Evolutionary conservation across 1,139 yeast species (phyloP).

Genomic region (Citeromyces hawaiiensis): DNA sequence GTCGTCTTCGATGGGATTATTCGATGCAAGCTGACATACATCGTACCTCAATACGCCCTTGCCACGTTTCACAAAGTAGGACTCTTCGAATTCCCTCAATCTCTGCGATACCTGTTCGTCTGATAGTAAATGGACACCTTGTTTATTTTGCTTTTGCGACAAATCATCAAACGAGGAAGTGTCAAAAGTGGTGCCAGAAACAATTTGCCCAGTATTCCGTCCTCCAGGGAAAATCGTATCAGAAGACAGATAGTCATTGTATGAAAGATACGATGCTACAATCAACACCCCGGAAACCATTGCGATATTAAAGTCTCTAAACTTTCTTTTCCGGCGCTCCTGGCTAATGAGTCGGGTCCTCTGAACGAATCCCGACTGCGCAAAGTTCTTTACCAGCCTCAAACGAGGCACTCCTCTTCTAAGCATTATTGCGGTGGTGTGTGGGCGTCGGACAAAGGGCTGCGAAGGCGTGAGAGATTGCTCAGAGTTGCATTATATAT

Average conservation of each 20-base stretch:
- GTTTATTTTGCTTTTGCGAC: conserved; percentile 24
- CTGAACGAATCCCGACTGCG: conserved; percentile 1
- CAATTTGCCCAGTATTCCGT: conserved; percentile 8
- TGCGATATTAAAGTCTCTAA: conserved; percentile 17
- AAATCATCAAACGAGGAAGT: conserved; percentile 31
- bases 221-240: conserved; percentile 13
- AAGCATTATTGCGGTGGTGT: neutral
- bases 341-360: neutral
- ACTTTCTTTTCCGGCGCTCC: conserved; percentile 11
- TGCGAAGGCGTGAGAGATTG: neutral
- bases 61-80: conserved; percentile 68
- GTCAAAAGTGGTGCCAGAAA: conserved; percentile 15
- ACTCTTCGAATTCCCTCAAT: conserved; percentile 66
- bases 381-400: neutral
- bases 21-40: conserved; percentile 79
- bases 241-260: conserved; percentile 15
- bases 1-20: conserved; percentile 92
- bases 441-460: neutral
- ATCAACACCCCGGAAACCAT: conserved; percentile 19
- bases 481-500: too few relatives aligned
- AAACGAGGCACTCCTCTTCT: neutral
- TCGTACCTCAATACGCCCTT: conserved; percentile 92
- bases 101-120: conserved; percentile 66
- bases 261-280: conserved; percentile 20
- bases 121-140: conserved; percentile 27